Evolutionary conservation across 768 basidiomycete species (phyloP), one percentile per base, ranked within the genome.

Genomic region (Boletellus sp.): DNA sequence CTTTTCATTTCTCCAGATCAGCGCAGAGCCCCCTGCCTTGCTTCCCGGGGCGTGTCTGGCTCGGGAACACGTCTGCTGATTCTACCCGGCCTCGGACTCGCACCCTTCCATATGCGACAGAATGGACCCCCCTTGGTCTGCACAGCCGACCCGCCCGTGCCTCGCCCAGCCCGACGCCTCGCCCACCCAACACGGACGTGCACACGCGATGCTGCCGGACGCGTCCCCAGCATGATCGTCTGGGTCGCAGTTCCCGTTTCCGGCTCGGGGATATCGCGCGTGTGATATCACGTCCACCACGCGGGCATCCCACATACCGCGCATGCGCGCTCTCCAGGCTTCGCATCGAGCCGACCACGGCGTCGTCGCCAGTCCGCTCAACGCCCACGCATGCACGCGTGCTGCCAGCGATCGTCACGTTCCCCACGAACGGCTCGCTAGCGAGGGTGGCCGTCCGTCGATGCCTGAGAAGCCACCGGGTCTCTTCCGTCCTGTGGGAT

Each of bases 331-430:
- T 2, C 28, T 28, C 28, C 4, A 28, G 28, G 28, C 28, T 28
- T 4, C 28, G 11, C 28, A 28, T 28, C 28, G 28, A 10, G 28
- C 28, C n/a, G n/a, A 26, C 24, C 4, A 26, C 24, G 24, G 24
- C 24, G 28, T 8, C 28, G 8, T 28, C 28, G 7, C 28, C 28
- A 10, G 28, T 28, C 28, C 28, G 53, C 80, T 80, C 46, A 84
- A 64, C 38, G 73, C 65, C 84, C 83, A 86, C 65, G 84, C 81
- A 57, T 79, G 72, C 24, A 73, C 70, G 38, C 74, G 64, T 5
- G 70, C 70, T 37, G 8, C 17, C 72, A 8, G 28, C 28, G 79
- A 72, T n/a, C 19, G 36, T n/a, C 36, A 37, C 28, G 28, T 28
- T 28, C 11, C 11, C 28, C 7, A 28, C 28, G 28, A 28, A 28